Percentiles rank a stretch among this genome's conserved stretches.
phyloP scores from a whole-genome alignment of 306 rosid species.

The Datisca glomerata region DNA sequence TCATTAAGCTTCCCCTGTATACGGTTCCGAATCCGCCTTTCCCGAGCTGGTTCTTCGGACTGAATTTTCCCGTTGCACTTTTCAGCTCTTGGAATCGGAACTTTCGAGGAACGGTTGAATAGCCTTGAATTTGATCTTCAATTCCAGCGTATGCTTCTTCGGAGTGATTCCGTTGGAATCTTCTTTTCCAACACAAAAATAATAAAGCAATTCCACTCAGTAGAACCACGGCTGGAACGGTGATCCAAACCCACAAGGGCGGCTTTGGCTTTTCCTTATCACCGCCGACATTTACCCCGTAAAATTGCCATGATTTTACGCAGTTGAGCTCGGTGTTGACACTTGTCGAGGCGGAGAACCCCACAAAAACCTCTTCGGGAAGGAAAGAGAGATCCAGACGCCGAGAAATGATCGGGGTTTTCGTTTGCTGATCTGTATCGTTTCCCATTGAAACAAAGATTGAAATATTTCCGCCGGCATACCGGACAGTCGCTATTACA shows the following conservation, averaged over 20 bases:
- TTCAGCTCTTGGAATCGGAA: constrained; percentile 31
- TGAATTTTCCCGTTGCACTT: constrained; percentile 49
- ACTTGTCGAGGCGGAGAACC: constrained; percentile 69
- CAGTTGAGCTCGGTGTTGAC: constrained; percentile 37
- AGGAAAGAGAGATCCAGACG: constrained; percentile 33
- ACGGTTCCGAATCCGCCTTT: constrained; percentile 82
- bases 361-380: constrained; percentile 31
- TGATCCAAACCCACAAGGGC: constrained; percentile 38
- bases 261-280: neutral
- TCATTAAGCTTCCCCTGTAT: constrained; percentile 37
- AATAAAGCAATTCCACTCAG: constrained; percentile 11
- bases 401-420: constrained; percentile 6
- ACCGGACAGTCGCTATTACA: constrained; percentile 11
- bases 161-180: neutral
- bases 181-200: constrained; percentile 17
- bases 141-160: constrained; percentile 38
- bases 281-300: constrained; percentile 5
- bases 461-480: constrained; percentile 17
- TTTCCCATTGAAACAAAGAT: constrained; percentile 17
- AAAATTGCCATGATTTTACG: constrained; percentile 41
- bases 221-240: constrained; percentile 13
- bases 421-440: constrained; percentile 6
- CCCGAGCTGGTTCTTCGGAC: constrained; percentile 54
- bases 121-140: constrained; percentile 42
- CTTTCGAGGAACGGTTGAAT: constrained; percentile 44